These are phyloP conservation scores for Ganoderma meredithae DNA, from an alignment of 1,284 basidiomycete genomes.

Conservation along the genomic window DNA sequence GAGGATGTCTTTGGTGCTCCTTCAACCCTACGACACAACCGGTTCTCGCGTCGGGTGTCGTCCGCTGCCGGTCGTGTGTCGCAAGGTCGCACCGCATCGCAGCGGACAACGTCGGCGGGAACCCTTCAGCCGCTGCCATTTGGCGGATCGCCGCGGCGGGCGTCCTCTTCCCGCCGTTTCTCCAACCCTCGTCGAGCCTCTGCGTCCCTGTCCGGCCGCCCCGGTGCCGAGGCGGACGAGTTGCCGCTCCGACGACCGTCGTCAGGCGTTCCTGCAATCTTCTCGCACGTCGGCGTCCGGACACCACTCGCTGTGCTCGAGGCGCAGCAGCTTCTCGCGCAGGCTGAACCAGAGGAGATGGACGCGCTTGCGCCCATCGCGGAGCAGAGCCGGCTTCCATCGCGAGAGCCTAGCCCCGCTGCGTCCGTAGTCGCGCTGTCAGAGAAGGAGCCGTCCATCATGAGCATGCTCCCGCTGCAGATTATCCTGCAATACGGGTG, in stretches of 20 bases:
- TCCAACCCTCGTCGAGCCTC: slow-evolving; percentile 33
- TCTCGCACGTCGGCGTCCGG: slow-evolving; percentile 79
- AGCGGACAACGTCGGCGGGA: slow-evolving; percentile 29
- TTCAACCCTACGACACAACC: slow-evolving; percentile 34
- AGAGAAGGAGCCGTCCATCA: slow-evolving; percentile 64
- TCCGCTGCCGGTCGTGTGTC: slow-evolving; percentile 15
- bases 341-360: slow-evolving; percentile 46
- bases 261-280: slow-evolving; percentile 72
- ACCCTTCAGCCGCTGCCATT: slow-evolving; percentile 24
- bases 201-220: slow-evolving; percentile 19
- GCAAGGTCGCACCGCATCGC: background rate
- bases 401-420: slow-evolving; percentile 24
- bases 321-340: slow-evolving; percentile 62
- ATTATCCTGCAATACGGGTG: slow-evolving; percentile 84
- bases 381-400: slow-evolving; percentile 49
- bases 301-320: slow-evolving; percentile 75
- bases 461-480: slow-evolving; percentile 70
- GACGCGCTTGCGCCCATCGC: slow-evolving; percentile 61
- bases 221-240: slow-evolving; percentile 30
- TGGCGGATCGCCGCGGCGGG: slow-evolving; percentile 33
- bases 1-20: slow-evolving; percentile 42
- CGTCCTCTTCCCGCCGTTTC: slow-evolving; percentile 30
- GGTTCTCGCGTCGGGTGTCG: slow-evolving; percentile 36
- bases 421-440: slow-evolving; percentile 23
- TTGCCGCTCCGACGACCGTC: slow-evolving; percentile 60